Percentiles rank a stretch among this genome's conserved stretches.
Conservation (phyloP, 192 early-diverging fungal species). For the Dissophora globulifera region DNA sequence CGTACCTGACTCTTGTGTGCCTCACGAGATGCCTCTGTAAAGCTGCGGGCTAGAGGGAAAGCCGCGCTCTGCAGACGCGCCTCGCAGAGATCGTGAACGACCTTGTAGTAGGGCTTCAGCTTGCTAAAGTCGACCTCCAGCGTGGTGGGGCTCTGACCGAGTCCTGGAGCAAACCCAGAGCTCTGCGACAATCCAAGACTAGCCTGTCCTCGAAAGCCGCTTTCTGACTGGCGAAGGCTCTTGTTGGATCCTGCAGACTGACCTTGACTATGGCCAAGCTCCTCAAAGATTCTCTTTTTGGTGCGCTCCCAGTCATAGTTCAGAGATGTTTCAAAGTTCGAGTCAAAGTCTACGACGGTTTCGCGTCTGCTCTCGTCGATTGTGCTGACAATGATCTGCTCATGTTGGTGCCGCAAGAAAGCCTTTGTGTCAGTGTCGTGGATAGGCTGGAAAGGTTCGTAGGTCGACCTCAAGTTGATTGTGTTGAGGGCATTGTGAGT, state of each 20-base stretch:
- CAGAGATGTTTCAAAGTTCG: conserved; percentile 64
- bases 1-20: conserved; percentile 53
- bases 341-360: conserved; percentile 76
- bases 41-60: conserved; percentile 51
- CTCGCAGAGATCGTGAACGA: conserved; percentile 60
- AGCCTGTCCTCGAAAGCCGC: conserved; percentile 30
- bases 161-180: conserved; percentile 22
- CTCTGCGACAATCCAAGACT: conserved; percentile 30
- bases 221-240: not conserved
- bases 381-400: conserved; percentile 79
- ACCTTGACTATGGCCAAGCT: conserved; percentile 76
- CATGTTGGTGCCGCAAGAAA: conserved; percentile 78
- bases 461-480: conserved; percentile 76
- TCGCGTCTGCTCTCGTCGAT: conserved; percentile 75
- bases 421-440: conserved; percentile 87
- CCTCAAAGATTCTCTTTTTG: conserved; percentile 82
- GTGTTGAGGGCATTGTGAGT: conserved; percentile 68
- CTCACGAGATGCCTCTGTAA: conserved; percentile 53
- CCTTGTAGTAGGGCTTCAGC: conserved; percentile 57
- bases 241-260: conserved; percentile 7
- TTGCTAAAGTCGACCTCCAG: conserved; percentile 31
- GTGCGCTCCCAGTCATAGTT: conserved; percentile 78
- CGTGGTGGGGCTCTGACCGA: conserved; percentile 26
- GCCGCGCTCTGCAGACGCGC: conserved; percentile 45
- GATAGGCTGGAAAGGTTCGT: conserved; percentile 77